Percentiles rank a stretch among this genome's conserved stretches.
Conservation (phyloP, 331 rosid species). For the Malus hybrid region DNA sequence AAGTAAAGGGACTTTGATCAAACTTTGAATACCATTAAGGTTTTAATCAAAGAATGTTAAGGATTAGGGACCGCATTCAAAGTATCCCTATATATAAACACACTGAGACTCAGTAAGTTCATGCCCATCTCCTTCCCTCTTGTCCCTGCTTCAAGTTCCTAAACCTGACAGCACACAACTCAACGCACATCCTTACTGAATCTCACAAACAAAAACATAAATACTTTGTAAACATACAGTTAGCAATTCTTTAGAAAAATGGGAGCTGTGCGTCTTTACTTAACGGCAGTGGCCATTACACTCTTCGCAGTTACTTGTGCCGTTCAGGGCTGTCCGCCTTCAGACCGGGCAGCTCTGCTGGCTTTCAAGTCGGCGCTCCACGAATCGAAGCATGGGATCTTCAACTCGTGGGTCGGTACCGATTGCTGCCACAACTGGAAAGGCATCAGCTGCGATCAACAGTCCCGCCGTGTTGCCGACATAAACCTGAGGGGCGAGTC, state of each 20-base stretch:
- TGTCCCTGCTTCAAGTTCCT: background rate
- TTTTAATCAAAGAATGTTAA: too few relatives aligned
- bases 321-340: constrained; percentile 52
- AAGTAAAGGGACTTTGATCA: too few relatives aligned
- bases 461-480: constrained; percentile 59
- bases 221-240: background rate
- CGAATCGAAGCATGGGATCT: constrained; percentile 60
- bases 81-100: constrained; percentile 5
- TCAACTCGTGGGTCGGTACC: constrained; percentile 71
- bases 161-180: background rate
- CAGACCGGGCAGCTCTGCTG: constrained; percentile 65
- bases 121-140: background rate
- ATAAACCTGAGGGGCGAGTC: constrained; percentile 86
- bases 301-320: constrained; percentile 9
- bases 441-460: constrained; percentile 78
- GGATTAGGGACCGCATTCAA: too few relatives aligned
- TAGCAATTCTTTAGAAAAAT: constrained; percentile 6
- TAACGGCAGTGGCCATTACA: background rate
- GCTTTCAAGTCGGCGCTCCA: constrained; percentile 63
- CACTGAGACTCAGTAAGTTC: background rate
- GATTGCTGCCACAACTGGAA: constrained; percentile 86
- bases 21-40: too few relatives aligned
- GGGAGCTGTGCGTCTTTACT: constrained; percentile 5
- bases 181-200: background rate
- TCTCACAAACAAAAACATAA: background rate